A percentile compares a stretch with the other conserved stretches of the same genome.
Conservation (phyloP, 805 yeast genomes). For the Barnettozyma sucrosica region DNA sequence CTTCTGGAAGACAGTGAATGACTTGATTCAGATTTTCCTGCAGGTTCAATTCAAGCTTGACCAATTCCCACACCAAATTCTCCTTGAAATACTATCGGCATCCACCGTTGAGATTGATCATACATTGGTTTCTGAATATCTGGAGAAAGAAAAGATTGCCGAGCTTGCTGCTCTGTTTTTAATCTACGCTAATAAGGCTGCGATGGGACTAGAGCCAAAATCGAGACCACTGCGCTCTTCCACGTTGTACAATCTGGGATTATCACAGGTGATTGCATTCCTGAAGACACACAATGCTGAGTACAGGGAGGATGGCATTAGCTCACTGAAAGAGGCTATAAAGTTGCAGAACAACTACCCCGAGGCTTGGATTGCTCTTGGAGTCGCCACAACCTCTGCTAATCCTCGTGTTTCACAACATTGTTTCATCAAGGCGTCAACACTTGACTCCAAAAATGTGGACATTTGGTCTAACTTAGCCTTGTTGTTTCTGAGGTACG, state of each 20-base stretch:
- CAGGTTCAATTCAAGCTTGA: conserved; percentile 48
- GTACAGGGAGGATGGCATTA: conserved; percentile 48
- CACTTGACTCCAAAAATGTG: conserved; percentile 62
- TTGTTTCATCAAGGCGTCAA: conserved; percentile 78
- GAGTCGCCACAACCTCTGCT: conserved; percentile 59
- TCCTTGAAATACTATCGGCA: conserved; percentile 21
- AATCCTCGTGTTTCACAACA: conserved; percentile 83
- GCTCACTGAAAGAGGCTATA: conserved; percentile 58
- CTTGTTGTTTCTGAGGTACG: conserved; percentile 58
- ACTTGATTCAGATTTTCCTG: conserved; percentile 48
- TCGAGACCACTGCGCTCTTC: conserved; percentile 50
- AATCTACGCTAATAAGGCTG: conserved; percentile 43
- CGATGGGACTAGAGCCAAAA: conserved; percentile 33
- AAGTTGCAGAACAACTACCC: conserved; percentile 64
- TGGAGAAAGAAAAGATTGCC: conserved; percentile 24
- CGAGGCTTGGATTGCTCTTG: conserved; percentile 78
- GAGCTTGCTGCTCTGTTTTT: conserved; percentile 37
- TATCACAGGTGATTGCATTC: conserved; percentile 49
- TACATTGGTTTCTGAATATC: conserved; percentile 14
- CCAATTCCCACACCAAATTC: conserved; percentile 41
- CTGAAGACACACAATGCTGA: conserved; percentile 23
- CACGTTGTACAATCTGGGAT: conserved; percentile 64
- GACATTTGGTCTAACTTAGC: conserved; percentile 80
- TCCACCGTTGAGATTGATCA: conserved; percentile 28
- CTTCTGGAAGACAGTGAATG: conserved; percentile 64